Base-by-base conservation (phyloP, 257 asterid species). In the Perilla frutescens region DNA sequence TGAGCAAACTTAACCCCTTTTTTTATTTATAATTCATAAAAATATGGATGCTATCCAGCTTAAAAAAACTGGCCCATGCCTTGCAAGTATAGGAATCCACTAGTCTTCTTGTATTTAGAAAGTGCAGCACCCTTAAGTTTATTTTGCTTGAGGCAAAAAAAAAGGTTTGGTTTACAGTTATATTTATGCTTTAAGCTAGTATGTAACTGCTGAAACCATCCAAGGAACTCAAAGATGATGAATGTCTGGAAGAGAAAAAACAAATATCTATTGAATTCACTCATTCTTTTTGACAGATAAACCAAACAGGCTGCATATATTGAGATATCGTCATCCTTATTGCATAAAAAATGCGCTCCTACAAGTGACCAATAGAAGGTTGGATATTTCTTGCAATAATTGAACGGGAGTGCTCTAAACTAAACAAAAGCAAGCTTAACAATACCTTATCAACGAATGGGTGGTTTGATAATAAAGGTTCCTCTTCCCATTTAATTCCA, bases 371-470 rank as follows among this genome's bases (percentile, higher is more conserved):
- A 64, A 72, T 36, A 44, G 66, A 58, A 48, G 48, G 43, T 20
- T 39, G 56, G 31, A 53, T 44, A 36, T 59, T 44, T 54, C 36
- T 40, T 15, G 55, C 10, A 66, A 71, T 29, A 51, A 48, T 36
- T 60, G 79, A 57, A 51, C 41, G 71, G 67, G 54, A 78, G 9
- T 5, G 47, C 48, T 62, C 9, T 14, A 58, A 51, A 51, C 51
- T 39, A 69, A 68, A 71, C 44, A 9, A 58, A 77, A 20, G 70
- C 45, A 45, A 3, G 43, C 43, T 61, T 20, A 54, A 53, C 40
- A 72, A 54, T 85, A 89, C 98, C 97, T 90, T 89, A 74, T 94
- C 92, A 65, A 90, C 97, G 62, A 81, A 91, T 20, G 98, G 98
- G 83, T 94, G 98, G 82, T 91, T 88, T 59, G 98, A 94, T 75